Evolutionary conservation across 495 filamentous ascomycete species (phyloP).

Genomic region (Penicillium odoratum): DNA sequence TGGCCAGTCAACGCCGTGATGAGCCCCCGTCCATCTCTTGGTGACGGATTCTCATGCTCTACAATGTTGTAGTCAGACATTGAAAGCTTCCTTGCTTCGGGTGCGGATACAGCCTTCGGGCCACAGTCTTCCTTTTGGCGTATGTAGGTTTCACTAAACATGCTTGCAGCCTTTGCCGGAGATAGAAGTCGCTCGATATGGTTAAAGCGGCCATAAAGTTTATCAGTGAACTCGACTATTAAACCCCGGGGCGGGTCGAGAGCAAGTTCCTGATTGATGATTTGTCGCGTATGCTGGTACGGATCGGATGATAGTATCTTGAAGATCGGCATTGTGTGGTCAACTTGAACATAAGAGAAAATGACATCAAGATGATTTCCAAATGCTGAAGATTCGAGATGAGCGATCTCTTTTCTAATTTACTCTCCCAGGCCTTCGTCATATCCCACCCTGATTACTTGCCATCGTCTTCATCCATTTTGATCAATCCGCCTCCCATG

Average conservation of each 20-base stretch:
- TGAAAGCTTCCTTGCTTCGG: background rate
- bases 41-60: background rate
- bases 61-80: background rate
- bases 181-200: background rate
- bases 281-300: background rate
- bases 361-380: too few relatives aligned
- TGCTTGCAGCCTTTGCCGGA: background rate
- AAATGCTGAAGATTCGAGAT: too few relatives aligned
- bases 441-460: too few relatives aligned
- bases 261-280: background rate
- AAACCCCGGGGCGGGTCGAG: background rate
- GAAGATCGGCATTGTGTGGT: background rate
- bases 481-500: too few relatives aligned
- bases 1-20: background rate
- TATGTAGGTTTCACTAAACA: background rate
- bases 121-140: background rate
- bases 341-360: too few relatives aligned
- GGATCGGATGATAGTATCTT: background rate
- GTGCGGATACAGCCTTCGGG: background rate
- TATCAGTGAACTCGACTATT: background rate
- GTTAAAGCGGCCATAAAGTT: too few relatives aligned
- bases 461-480: too few relatives aligned
- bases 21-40: background rate
- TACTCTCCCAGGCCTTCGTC: too few relatives aligned
- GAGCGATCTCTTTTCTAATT: too few relatives aligned